Base-by-base conservation (phyloP, 148 eudicot genomes). In the Vaccinium corymbosum region DNA sequence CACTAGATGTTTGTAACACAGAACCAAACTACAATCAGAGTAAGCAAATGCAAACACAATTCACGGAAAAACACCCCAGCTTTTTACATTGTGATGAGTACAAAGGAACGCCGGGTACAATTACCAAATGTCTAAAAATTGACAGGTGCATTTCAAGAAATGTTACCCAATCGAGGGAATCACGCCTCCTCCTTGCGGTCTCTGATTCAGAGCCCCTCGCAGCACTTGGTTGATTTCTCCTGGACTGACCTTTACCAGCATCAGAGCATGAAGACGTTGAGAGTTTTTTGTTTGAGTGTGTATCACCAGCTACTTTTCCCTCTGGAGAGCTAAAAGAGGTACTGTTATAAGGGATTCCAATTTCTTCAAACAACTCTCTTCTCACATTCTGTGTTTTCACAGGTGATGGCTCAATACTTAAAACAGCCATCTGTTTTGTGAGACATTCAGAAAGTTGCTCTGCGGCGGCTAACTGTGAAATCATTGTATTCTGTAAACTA, bases 361-460 rank as follows among this genome's bases (percentile, higher is more conserved):
- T 93, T 52, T 92, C 86, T 84, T 97, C 95, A 85, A 97, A 97
- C 78, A 95, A 88, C 81, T 95, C 93, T 85, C 83, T 93, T 89
- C 88, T 95, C 17, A 92, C 89, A 83, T 87, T 89, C 49, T 81
- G 85, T 81, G 86, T 81, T 82, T 91, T 91, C 50, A 81, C 81
- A 42, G 90, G 79, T 15, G 94, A 90, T 13, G 94, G 87, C 79
- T 89, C 92, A 46, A 93, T 90, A 84, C 90, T 89, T 83, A 97
- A 88, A 71, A 87, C 85, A 82, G 88, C 87, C 99, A 97, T 93
- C 82, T 94, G 99, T 85, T 86, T 90, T 20, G 98, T 93, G 76
- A 97, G 93, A 77, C 88, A 87, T 52, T 93, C 95, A 82, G 98
- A 94, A 85, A 95, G 97, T 61, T 94, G 93, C 85, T 94, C 93